Base-by-base conservation (phyloP, 164 flowering plant genomes). In the Berberis vulgaris region DNA sequence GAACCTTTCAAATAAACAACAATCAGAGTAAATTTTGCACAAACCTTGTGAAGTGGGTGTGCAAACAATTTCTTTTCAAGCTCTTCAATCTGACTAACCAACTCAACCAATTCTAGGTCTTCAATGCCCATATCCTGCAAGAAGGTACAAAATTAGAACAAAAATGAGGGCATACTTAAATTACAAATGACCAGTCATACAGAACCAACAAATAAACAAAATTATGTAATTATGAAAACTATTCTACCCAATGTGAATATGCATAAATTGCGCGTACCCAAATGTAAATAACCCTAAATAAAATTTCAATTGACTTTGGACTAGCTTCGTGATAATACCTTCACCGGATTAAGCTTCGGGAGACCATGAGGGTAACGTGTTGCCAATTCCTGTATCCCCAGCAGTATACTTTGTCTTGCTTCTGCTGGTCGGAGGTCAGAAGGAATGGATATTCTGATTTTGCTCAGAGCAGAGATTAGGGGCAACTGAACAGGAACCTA, bases 291-390 rank as follows among this genome's bases (percentile, higher is more conserved):
- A 59, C 6, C 62, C 43, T 43, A 10, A 6, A 52, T 52, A 52
- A 11, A 26, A 26, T 26, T 26, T 26, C 26, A 26, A 26, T 5
- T 46, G 49, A 46, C 3, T 7, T 57, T 40, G 4, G 10, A 41
- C 12, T 12, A 39, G 41, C 44, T 4, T 7, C 6, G 41, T 5
- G 8, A 40, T 7, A 46, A 61, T 76, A 88, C 98, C 94, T 87
- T 86, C 5, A 87, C 89, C 64, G 98, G 98, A 71, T 94, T 83
- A 60, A 94, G 92, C 79, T 91, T 94, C 65, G 98, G 98, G 47
- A 94, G 77, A 69, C 98, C 97, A 65, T 79, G 82, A 42, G 95
- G 87, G 66, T 87, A 94, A 9, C 95, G 86, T 67, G 77, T 79
- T 53, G 72, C 86, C 57, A 94, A 79, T 71, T 84, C 95, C 71